A percentile compares a stretch with the other conserved stretches of the same genome.
phyloP scores from a whole-genome alignment of 345 rosid species.

The Aquilaria malaccensis region DNA sequence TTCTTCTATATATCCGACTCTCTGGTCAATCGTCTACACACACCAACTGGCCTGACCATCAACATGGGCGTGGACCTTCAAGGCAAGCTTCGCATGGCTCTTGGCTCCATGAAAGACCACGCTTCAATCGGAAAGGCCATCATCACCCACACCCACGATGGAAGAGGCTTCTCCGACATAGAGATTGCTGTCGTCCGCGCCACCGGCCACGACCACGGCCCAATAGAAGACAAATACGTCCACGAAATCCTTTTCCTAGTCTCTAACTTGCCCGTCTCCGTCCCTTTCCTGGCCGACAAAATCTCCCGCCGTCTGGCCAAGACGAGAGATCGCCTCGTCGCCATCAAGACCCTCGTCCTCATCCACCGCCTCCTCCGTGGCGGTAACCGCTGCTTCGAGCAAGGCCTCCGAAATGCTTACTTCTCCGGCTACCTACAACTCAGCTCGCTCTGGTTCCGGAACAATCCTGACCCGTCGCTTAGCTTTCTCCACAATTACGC shows the following conservation, averaged over 20 bases:
- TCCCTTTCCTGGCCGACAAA: constrained; percentile 67
- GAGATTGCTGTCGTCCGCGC: constrained; percentile 80
- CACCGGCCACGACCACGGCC: constrained; percentile 51
- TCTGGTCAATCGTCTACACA: constrained; percentile 8
- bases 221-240: constrained; percentile 62
- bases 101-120: constrained; percentile 69
- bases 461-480: constrained; percentile 19
- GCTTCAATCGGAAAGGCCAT: constrained; percentile 77
- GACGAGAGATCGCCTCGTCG: constrained; percentile 60
- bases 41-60: background rate
- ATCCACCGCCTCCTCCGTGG: constrained; percentile 80
- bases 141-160: constrained; percentile 37
- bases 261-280: constrained; percentile 52
- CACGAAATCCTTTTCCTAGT: constrained; percentile 83
- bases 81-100: constrained; percentile 44
- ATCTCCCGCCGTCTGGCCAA: constrained; percentile 71
- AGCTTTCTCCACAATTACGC: constrained; percentile 53
- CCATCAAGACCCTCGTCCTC: constrained; percentile 69
- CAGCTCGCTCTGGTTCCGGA: constrained; percentile 31
- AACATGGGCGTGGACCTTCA: constrained; percentile 45
- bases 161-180: constrained; percentile 46
- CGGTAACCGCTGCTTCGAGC: constrained; percentile 71
- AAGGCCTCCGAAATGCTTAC: constrained; percentile 45
- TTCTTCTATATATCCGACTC: constrained; percentile 13
- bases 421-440: constrained; percentile 73